Evolutionary conservation across 495 filamentous ascomycete species (phyloP).

Genomic region (Aspergillus carlsbadensis): DNA sequence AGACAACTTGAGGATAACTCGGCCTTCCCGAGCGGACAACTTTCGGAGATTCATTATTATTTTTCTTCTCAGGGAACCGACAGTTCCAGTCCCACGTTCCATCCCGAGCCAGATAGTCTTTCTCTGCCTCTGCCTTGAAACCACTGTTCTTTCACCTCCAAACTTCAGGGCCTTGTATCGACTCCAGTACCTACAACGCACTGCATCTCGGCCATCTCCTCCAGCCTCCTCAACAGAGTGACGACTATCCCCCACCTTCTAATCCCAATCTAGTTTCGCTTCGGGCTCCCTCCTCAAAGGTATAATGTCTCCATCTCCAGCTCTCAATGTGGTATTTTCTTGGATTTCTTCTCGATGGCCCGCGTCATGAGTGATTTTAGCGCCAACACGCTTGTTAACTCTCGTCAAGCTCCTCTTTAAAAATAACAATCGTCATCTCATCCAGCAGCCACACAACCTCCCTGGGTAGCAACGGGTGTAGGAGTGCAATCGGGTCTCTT

Average conservation of each 20-base stretch:
- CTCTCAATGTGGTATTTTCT: conserved; percentile 22
- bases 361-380: conserved; percentile 1
- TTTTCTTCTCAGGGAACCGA: too few species aligned
- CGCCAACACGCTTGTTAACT: conserved; percentile 16
- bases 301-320: conserved; percentile 13
- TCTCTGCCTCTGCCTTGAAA: not conserved
- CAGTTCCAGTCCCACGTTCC: conserved; percentile 1
- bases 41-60: too few species aligned
- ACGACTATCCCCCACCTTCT: conserved; percentile 17
- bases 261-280: conserved; percentile 23
- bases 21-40: not conserved
- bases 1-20: not conserved
- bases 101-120: too few species aligned
- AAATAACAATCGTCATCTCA: conserved; percentile 3
- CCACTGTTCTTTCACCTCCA: too few species aligned
- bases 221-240: conserved; percentile 4
- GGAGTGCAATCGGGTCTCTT: too few species aligned
- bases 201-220: not conserved
- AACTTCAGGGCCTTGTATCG: too few species aligned
- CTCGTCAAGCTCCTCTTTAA: conserved; percentile 15
- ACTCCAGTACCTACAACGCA: too few species aligned
- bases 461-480: too few species aligned
- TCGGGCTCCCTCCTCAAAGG: conserved; percentile 17
- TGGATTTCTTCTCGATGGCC: conserved; percentile 20
- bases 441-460: not conserved